These are phyloP conservation scores for Rauvolfia tetraphylla DNA, from an alignment of 257 asterid species.

Conservation along the genomic window DNA sequence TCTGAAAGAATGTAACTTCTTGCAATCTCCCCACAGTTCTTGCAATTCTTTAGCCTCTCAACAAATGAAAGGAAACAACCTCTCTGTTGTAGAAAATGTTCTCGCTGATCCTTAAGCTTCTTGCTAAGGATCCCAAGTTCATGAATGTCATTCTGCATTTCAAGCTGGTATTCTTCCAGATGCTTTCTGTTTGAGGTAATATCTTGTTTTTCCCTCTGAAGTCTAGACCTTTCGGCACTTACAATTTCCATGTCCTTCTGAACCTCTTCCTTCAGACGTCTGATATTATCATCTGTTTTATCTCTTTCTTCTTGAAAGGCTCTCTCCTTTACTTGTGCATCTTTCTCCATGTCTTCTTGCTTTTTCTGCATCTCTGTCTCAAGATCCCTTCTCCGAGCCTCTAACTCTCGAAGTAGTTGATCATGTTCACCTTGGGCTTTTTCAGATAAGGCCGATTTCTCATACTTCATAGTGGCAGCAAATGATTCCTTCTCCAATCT, in stretches of 20 bases:
- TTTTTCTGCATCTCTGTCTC: slow-evolving; percentile 64
- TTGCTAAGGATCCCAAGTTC: slow-evolving; percentile 63
- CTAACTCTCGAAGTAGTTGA: slow-evolving; percentile 52
- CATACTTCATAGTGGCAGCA: slow-evolving; percentile 61
- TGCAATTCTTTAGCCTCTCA: slow-evolving; percentile 56
- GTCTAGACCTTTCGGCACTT: slow-evolving; percentile 37
- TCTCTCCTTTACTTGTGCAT: slow-evolving; percentile 49
- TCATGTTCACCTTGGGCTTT: slow-evolving; percentile 42
- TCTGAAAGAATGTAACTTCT: slow-evolving; percentile 46
- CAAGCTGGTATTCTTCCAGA: slow-evolving; percentile 63
- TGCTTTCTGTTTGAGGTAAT: slow-evolving; percentile 43
- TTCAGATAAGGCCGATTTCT: slow-evolving; percentile 45
- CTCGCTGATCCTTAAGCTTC: slow-evolving; percentile 59
- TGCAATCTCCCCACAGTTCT: slow-evolving; percentile 53
- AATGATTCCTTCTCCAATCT: slow-evolving; percentile 66
- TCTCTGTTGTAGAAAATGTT: slow-evolving; percentile 54
- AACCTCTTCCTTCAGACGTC: slow-evolving; percentile 42
- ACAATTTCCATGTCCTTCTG: slow-evolving; percentile 43
- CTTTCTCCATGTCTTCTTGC: slow-evolving; percentile 54
- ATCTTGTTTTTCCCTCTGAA: slow-evolving; percentile 60
- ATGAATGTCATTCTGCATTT: slow-evolving; percentile 68
- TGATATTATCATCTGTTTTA: slow-evolving; percentile 35
- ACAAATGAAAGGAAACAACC: slow-evolving; percentile 44
- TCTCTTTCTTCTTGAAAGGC: slow-evolving; percentile 48
- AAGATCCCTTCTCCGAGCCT: slow-evolving; percentile 49